phyloP scores from a whole-genome alignment of 1,284 basidiomycete genomes.

The Apiotrichum gracile region DNA sequence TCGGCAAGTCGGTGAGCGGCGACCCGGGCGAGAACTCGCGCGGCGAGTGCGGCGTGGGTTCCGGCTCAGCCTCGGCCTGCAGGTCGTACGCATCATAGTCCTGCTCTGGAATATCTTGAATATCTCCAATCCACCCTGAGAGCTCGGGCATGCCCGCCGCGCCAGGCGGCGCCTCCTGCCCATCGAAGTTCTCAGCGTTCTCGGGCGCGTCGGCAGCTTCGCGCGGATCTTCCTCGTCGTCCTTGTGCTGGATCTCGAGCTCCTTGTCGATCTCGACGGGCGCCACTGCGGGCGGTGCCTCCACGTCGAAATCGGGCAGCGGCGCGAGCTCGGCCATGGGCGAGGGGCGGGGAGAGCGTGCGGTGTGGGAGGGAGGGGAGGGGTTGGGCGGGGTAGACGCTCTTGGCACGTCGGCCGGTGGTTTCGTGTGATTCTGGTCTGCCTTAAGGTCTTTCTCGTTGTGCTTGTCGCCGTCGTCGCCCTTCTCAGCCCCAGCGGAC shows the following conservation, averaged over 20 bases:
- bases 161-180: too few relatives aligned
- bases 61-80: background rate
- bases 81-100: background rate
- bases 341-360: background rate
- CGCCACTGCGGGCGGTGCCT: slow-evolving; percentile 3
- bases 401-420: background rate
- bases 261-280: slow-evolving; percentile 9
- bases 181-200: too few relatives aligned
- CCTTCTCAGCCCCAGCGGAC: background rate
- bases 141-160: too few relatives aligned
- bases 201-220: background rate
- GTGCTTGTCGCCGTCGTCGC: background rate
- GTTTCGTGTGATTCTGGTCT: too few relatives aligned
- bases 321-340: slow-evolving; percentile 5
- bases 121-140: too few relatives aligned
- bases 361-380: background rate
- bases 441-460: too few relatives aligned
- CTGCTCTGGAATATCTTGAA: background rate
- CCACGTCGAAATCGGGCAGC: slow-evolving; percentile 10
- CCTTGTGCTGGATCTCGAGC: slow-evolving; percentile 4
- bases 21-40: too few relatives aligned
- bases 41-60: too few relatives aligned
- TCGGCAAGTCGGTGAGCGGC: too few relatives aligned
- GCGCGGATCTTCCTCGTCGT: background rate
- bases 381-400: background rate